A percentile compares a stretch with the other conserved stretches of the same genome.
phyloP scores from a whole-genome alignment of 306 rosid genomes.

The Hippophae gyantsensis region DNA sequence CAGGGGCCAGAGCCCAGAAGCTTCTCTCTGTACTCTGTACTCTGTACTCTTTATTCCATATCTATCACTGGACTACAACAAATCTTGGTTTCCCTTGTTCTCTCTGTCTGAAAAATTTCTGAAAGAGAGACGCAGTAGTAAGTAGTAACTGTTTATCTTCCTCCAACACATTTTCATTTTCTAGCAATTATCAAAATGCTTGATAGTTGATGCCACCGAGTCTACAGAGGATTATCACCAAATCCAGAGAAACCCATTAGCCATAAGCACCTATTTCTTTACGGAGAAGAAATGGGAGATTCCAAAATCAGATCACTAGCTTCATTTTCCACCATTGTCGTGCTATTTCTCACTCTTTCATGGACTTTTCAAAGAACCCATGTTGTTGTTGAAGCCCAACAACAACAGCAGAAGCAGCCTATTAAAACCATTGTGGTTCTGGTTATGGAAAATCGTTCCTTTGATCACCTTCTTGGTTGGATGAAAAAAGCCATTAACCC shows the following conservation, averaged over 20 bases:
- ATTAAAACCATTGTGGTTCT: slow-evolving; percentile 82
- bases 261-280: slow-evolving; percentile 10
- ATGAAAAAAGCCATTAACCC: slow-evolving; percentile 77
- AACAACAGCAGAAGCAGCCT: slow-evolving; percentile 30
- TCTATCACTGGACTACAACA: not conserved
- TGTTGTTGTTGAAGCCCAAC: slow-evolving; percentile 28
- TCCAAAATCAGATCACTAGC: slow-evolving; percentile 17
- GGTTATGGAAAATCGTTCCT: slow-evolving; percentile 93
- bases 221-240: too few species aligned
- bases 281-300: slow-evolving; percentile 12
- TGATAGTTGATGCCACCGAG: too few species aligned
- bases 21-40: too few species aligned
- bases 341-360: slow-evolving; percentile 42
- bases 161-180: too few species aligned
- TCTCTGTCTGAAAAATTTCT: too few species aligned
- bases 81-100: not conserved
- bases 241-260: slow-evolving; percentile 4
- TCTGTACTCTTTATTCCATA: not conserved
- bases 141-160: too few species aligned
- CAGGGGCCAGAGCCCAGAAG: too few species aligned
- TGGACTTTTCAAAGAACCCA: slow-evolving; percentile 24
- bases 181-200: too few species aligned
- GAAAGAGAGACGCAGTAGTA: too few species aligned
- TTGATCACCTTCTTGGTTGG: slow-evolving; percentile 95
- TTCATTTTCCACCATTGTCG: slow-evolving; percentile 27